A percentile compares a stretch with the other conserved stretches of the same genome.
phyloP scores from a whole-genome alignment of 441 rosid genomes.

The Dalechampia spathulata region DNA sequence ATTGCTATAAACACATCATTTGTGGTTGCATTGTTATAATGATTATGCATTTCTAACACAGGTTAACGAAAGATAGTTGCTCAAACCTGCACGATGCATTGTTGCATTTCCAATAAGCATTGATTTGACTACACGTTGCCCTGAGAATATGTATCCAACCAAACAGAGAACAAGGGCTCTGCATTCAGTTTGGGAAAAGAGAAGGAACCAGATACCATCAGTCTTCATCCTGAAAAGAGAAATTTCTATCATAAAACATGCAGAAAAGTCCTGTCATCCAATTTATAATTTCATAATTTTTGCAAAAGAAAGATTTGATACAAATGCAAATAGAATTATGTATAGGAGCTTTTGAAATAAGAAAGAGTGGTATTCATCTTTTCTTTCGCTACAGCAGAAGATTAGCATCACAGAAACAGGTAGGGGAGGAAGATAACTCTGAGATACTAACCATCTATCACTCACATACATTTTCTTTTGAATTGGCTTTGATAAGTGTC shows the following conservation, averaged over 20 bases:
- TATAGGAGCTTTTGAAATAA: neutral
- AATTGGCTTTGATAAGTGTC: constrained; percentile 45
- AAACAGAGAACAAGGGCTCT: constrained; percentile 6
- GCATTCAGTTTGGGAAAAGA: neutral
- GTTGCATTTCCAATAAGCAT: constrained; percentile 1
- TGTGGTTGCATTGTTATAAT: too few species aligned
- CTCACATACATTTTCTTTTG: constrained; percentile 21
- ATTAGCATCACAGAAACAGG: constrained; percentile 3
- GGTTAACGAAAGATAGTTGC: constrained; percentile 9
- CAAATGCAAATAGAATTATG: too few species aligned
- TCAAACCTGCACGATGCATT: constrained; percentile 30
- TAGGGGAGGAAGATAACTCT: neutral
- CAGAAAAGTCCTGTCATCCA: neutral
- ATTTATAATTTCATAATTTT: neutral
- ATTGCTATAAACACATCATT: neutral
- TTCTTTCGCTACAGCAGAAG: neutral
- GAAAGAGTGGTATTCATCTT: neutral
- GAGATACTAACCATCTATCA: constrained; percentile 27
- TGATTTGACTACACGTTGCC: constrained; percentile 5
- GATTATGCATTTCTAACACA: neutral
- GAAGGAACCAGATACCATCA: constrained; percentile 1
- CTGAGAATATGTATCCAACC: constrained; percentile 10
- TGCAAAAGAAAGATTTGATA: neutral
- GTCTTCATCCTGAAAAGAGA: constrained; percentile 5
- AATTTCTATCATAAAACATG: neutral